Percentiles rank a stretch among this genome's conserved stretches.
These are phyloP conservation scores for Paramecium sonneborni DNA, from an alignment of 73 alveolate species.

Conservation along the genomic window DNA sequence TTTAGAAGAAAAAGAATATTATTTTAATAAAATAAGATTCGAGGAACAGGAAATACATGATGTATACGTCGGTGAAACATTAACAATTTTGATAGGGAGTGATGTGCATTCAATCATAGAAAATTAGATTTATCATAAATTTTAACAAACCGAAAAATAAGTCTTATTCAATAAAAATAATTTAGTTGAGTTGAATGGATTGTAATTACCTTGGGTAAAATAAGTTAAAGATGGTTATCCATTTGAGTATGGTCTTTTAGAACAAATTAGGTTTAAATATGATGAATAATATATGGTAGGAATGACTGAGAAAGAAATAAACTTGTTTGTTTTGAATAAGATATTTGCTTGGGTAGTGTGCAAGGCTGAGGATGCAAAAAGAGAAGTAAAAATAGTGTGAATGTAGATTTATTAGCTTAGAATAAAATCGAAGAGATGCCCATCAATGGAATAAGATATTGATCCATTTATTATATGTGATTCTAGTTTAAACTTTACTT, in stretches of 20 bases:
- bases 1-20: neutral
- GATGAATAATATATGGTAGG: neutral
- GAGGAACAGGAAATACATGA: neutral
- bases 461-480: neutral
- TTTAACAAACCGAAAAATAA: neutral
- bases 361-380: neutral
- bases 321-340: neutral
- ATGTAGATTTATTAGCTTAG: neutral
- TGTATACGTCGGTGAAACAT: neutral
- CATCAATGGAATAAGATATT: neutral
- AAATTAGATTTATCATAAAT: neutral
- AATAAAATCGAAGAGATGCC: neutral
- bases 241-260: neutral
- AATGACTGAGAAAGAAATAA: neutral
- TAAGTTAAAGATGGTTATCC: neutral
- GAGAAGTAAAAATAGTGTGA: neutral
- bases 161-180: neutral
- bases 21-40: neutral
- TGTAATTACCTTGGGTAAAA: neutral
- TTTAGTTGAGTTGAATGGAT: neutral
- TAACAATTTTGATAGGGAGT: neutral
- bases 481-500: neutral
- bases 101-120: neutral
- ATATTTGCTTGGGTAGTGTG: constrained; percentile 25
- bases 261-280: neutral